Percentiles rank a stretch among this genome's conserved stretches.
Conservation (phyloP, 2,329 filamentous ascomycete species). For the Emergomyces pasteurianus region DNA sequence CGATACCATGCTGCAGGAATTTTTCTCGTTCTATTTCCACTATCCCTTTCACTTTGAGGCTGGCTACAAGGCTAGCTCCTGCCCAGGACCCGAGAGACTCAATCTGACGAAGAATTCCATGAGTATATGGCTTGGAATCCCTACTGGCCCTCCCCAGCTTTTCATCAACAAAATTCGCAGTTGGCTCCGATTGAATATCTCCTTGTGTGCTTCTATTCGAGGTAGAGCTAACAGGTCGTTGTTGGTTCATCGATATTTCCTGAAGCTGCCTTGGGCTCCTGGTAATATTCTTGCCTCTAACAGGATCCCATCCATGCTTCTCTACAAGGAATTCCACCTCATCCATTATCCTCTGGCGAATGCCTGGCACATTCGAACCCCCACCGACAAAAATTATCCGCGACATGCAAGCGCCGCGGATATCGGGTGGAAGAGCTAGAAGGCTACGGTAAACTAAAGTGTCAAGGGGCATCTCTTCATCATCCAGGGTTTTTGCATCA, state of each 20-base stretch:
- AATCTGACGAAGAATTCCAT: conserved; percentile 37
- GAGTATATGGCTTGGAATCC: conserved; percentile 21
- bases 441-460: conserved; percentile 65
- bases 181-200: conserved; percentile 17
- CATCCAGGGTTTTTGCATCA: conserved; percentile 55
- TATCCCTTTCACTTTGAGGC: conserved; percentile 47
- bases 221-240: conserved; percentile 11
- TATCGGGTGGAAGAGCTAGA: conserved; percentile 65
- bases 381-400: conserved; percentile 80
- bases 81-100: conserved; percentile 53
- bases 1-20: conserved; percentile 42
- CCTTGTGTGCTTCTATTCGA: conserved; percentile 9
- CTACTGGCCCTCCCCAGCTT: conserved; percentile 29
- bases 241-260: conserved; percentile 19
- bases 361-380: conserved; percentile 62
- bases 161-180: conserved; percentile 38
- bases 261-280: conserved; percentile 31
- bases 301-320: conserved; percentile 62
- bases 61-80: conserved; percentile 49
- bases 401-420: conserved; percentile 74
- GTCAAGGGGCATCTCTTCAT: conserved; percentile 72
- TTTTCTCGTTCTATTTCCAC: conserved; percentile 54
- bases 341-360: conserved; percentile 63
- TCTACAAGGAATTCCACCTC: conserved; percentile 60
- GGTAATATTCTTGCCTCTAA: conserved; percentile 56